These are phyloP conservation scores for Xylariaceae sp. DNA, from an alignment of 2,329 filamentous ascomycete genomes.

Conservation along the genomic window DNA sequence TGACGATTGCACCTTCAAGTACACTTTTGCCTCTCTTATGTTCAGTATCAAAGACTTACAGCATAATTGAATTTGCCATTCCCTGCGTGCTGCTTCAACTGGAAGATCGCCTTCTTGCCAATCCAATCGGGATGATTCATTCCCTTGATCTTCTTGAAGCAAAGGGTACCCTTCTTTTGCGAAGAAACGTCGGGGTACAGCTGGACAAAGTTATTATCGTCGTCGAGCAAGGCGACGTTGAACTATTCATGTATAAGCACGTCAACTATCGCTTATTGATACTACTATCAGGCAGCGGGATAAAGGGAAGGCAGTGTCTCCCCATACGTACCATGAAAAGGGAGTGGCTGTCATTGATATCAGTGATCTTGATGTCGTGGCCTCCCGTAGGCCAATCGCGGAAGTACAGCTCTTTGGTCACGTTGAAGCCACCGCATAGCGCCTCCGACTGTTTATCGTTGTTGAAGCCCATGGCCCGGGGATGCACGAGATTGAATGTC, in stretches of 20 bases:
- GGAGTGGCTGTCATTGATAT: background rate
- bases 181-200: background rate
- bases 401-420: background rate
- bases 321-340: background rate
- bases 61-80: constrained; percentile 1
- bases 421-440: constrained; percentile 1
- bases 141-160: background rate
- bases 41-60: too few relatives aligned
- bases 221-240: background rate
- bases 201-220: background rate
- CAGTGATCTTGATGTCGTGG: background rate
- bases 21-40: too few relatives aligned
- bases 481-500: background rate
- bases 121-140: background rate
- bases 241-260: too few relatives aligned
- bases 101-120: constrained; percentile 2
- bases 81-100: constrained; percentile 1
- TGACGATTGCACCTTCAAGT: too few relatives aligned
- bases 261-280: too few relatives aligned
- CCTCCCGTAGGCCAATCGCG: constrained; percentile 1
- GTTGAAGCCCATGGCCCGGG: background rate
- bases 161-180: background rate
- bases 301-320: background rate
- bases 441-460: background rate
- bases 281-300: background rate